These are phyloP conservation scores for Volvariella surrecta DNA, from an alignment of 1,284 basidiomycete species.

Conservation along the genomic window DNA sequence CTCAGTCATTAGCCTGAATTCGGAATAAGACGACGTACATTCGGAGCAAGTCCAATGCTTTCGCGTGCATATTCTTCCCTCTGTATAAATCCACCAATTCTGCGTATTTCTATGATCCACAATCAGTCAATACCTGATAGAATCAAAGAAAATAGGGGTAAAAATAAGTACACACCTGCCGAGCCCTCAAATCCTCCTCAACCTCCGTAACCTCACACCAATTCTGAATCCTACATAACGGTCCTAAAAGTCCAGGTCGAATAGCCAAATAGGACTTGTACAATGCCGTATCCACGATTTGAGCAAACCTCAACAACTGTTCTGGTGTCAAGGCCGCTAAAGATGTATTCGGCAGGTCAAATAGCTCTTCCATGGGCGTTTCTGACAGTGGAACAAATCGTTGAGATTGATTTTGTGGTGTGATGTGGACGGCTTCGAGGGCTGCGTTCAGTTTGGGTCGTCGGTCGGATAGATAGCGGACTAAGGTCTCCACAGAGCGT, in stretches of 20 bases:
- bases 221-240: conserved; percentile 87
- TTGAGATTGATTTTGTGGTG: conserved; percentile 58
- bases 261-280: conserved; percentile 91
- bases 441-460: conserved; percentile 79
- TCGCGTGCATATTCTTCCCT: conserved; percentile 91
- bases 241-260: conserved; percentile 77
- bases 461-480: conserved; percentile 75
- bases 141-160: not conserved
- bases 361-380: conserved; percentile 63
- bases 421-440: conserved; percentile 61
- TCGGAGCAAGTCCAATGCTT: conserved; percentile 77
- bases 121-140: not conserved
- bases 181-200: conserved; percentile 76
- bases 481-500: conserved; percentile 61
- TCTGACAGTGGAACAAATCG: conserved; percentile 57
- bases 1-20: not conserved
- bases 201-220: conserved; percentile 98
- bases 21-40: conserved; percentile 43
- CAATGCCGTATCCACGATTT: conserved; percentile 92
- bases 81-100: conserved; percentile 91
- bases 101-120: conserved; percentile 45
- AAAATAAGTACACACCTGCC: conserved; percentile 48
- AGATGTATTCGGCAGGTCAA: conserved; percentile 63
- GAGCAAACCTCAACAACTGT: conserved; percentile 80
- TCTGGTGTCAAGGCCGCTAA: conserved; percentile 66